Conservation (phyloP, 202 grass and related monocot species). For the Alloteropsis angusta region DNA sequence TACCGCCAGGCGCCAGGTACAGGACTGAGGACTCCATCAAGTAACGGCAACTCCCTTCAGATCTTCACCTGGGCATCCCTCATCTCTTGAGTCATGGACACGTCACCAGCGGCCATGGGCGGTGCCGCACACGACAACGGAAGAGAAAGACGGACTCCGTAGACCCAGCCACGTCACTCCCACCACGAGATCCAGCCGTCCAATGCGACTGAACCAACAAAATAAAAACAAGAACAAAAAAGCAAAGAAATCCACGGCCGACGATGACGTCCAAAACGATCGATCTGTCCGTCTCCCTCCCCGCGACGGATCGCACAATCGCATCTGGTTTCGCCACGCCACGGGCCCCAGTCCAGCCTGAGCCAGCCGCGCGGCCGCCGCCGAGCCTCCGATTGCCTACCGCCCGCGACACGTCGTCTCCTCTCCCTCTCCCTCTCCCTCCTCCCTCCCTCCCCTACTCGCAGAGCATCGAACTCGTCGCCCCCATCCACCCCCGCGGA, state of each 20-base stretch:
- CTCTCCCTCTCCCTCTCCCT: too few relatives aligned
- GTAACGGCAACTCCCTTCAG: too few relatives aligned
- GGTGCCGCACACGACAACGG: too few relatives aligned
- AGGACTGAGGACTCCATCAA: too few relatives aligned
- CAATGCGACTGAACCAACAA: background rate
- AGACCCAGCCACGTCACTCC: too few relatives aligned
- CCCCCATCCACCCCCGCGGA: background rate
- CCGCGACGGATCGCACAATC: background rate
- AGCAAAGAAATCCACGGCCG: background rate
- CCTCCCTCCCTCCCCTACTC: too few relatives aligned
- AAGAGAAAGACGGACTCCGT: too few relatives aligned
- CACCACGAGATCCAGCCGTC: background rate
- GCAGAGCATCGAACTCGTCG: background rate
- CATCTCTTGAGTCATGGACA: too few relatives aligned
- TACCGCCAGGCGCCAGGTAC: too few relatives aligned
- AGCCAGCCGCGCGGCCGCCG: too few relatives aligned
- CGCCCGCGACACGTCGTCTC: constrained; percentile 1
- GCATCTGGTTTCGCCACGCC: background rate
- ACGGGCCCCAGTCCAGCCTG: background rate
- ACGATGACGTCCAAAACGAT: background rate
- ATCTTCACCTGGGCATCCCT: too few relatives aligned
- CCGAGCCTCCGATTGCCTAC: background rate
- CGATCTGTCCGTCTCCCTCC: background rate
- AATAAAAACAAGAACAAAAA: background rate
- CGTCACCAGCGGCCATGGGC: too few relatives aligned